These are phyloP conservation scores for Paraconiothyrium brasiliense DNA, from an alignment of 2,329 filamentous ascomycete species.

Conservation along the genomic window DNA sequence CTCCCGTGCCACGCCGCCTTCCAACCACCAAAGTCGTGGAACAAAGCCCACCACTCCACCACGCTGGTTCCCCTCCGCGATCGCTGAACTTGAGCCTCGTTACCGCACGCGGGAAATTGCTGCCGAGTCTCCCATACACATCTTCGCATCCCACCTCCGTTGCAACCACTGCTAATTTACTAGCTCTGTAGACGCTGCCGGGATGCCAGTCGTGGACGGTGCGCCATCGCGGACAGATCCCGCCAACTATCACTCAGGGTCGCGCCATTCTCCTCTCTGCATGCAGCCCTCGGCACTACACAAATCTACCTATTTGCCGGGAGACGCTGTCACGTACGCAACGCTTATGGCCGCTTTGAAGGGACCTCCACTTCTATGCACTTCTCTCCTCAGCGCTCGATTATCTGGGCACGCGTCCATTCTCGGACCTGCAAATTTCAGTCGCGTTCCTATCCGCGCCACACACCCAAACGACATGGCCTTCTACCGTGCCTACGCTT, in stretches of 20 bases:
- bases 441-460: too few relatives aligned
- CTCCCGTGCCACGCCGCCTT: constrained; percentile 10
- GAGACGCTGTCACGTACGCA: background rate
- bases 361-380: background rate
- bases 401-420: background rate
- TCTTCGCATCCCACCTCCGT: background rate
- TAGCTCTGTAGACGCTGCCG: background rate
- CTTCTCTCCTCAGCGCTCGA: background rate
- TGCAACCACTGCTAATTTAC: background rate
- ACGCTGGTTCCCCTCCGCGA: constrained; percentile 14
- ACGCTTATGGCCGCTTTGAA: constrained; percentile 11
- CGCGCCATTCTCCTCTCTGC: constrained; percentile 8
- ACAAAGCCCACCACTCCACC: constrained; percentile 18
- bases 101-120: constrained; percentile 4
- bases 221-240: constrained; percentile 13
- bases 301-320: constrained; percentile 6
- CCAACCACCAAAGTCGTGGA: constrained; percentile 24
- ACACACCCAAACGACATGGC: background rate
- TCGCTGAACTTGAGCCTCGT: constrained; percentile 11
- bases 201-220: background rate
- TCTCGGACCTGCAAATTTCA: background rate
- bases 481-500: background rate
- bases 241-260: constrained; percentile 11
- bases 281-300: constrained; percentile 6
- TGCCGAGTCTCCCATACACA: background rate